Evolutionary conservation across 2,329 filamentous ascomycete genomes (phyloP).

Genomic region (Fusarium dlaminii): DNA sequence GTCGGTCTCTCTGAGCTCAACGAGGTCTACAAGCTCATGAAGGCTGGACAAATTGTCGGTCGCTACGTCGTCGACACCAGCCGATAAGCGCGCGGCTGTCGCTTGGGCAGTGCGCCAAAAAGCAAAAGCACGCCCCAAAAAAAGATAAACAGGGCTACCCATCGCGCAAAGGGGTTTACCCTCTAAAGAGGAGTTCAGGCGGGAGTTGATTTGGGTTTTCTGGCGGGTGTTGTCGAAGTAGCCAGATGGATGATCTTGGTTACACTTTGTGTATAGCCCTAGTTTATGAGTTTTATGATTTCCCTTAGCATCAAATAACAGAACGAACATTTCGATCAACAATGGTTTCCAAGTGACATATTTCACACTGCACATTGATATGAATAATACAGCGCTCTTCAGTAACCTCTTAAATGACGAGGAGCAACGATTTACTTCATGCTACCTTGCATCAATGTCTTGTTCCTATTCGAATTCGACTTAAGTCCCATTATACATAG

Average conservation of each 20-base stretch:
- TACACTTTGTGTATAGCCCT: constrained; percentile 36
- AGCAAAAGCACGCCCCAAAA: constrained; percentile 3
- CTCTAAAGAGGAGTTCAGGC: constrained; percentile 41
- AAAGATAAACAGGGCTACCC: constrained; percentile 31
- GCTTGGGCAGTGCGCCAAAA: constrained; percentile 20
- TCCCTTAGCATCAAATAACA: constrained; percentile 39
- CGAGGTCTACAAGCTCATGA: constrained; percentile 81
- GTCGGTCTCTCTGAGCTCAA: constrained; percentile 83
- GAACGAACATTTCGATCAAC: constrained; percentile 33
- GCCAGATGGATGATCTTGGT: constrained; percentile 35
- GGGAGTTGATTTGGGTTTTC: constrained; percentile 41
- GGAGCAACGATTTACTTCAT: background rate
- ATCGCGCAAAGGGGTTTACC: constrained; percentile 35
- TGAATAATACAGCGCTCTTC: background rate
- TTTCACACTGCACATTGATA: background rate
- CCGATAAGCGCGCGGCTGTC: constrained; percentile 55
- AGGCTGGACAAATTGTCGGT: constrained; percentile 76
- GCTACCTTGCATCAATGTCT: background rate
- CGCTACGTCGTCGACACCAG: constrained; percentile 82
- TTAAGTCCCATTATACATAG: background rate
- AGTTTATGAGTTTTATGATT: constrained; percentile 42
- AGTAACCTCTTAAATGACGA: background rate
- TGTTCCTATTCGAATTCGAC: background rate
- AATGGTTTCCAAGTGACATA: background rate
- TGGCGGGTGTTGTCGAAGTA: constrained; percentile 39